Percentiles rank a stretch among this genome's conserved stretches.
phyloP scores from a whole-genome alignment of 805 yeast genomes.

The Starmerella bombicola region DNA sequence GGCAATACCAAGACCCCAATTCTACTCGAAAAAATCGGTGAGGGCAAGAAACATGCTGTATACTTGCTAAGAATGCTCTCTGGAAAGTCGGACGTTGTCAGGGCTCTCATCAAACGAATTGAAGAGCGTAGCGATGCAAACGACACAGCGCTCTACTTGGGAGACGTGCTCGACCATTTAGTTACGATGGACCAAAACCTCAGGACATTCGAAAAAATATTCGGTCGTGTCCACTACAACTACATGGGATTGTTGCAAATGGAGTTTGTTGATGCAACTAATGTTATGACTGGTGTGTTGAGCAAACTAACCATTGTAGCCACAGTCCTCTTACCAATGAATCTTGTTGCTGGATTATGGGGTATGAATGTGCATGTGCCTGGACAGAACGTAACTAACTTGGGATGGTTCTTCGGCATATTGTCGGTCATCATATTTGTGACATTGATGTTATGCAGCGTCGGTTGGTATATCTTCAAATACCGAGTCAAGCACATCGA shows the following conservation, averaged over 20 bases:
- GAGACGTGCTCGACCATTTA: constrained; percentile 95
- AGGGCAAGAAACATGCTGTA: constrained; percentile 83
- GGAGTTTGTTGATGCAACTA: constrained; percentile 74
- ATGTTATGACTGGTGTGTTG: constrained; percentile 70
- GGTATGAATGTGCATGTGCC: constrained; percentile 96
- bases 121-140: constrained; percentile 59
- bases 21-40: constrained; percentile 76
- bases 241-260: constrained; percentile 89
- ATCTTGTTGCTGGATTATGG: constrained; percentile 78
- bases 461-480: constrained; percentile 32
- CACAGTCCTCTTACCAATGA: constrained; percentile 79
- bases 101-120: constrained; percentile 89
- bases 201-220: constrained; percentile 79
- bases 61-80: constrained; percentile 74
- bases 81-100: constrained; percentile 91
- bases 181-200: constrained; percentile 92
- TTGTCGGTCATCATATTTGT: constrained; percentile 39
- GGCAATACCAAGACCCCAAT: constrained; percentile 32
- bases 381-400: constrained; percentile 38
- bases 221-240: constrained; percentile 80
- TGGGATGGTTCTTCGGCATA: constrained; percentile 60
- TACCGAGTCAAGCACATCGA: no score
- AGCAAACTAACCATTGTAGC: constrained; percentile 84
- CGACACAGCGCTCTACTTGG: constrained; percentile 81
- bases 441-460: constrained; percentile 30